A percentile compares a stretch with the other conserved stretches of the same genome.
phyloP scores from a whole-genome alignment of 371 early-diverging fungal species.

The Apophysomyces trapeziformis region DNA sequence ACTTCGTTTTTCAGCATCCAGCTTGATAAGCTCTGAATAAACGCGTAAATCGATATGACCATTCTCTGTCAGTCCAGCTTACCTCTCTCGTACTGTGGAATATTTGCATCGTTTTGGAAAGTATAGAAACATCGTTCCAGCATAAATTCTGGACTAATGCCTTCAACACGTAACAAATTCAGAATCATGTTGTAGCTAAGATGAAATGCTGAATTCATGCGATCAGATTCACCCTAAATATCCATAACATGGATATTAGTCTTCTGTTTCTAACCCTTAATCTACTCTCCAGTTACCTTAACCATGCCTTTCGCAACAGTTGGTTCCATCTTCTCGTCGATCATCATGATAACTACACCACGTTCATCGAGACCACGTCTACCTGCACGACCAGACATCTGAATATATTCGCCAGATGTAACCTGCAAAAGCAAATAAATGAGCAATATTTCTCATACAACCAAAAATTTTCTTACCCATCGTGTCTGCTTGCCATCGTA shows the following conservation, averaged over 20 bases:
- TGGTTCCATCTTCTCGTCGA: slow-evolving; percentile 97
- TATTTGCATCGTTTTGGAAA: slow-evolving; percentile 88
- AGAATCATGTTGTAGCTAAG: slow-evolving; percentile 99
- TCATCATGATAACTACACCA: slow-evolving; percentile 98
- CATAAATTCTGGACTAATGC: slow-evolving; percentile 94
- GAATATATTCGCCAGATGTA: slow-evolving; percentile 98
- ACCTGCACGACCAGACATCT: slow-evolving; percentile 99
- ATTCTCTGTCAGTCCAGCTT: neutral
- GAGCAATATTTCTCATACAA: neutral
- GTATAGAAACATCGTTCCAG: slow-evolving; percentile 96
- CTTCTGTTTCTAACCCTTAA: neutral
- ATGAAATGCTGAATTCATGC: slow-evolving; percentile 97
- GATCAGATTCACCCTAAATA: slow-evolving; percentile 82
- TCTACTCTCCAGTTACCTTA: slow-evolving; percentile 52
- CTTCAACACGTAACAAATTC: slow-evolving; percentile 98
- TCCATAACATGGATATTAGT: neutral
- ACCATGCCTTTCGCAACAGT: slow-evolving; percentile 93
- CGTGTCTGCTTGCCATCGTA: slow-evolving; percentile 94
- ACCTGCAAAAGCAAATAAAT: slow-evolving; percentile 17
- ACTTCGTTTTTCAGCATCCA: slow-evolving; percentile 60
- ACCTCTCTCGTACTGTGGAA: slow-evolving; percentile 79
- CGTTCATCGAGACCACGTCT: slow-evolving; percentile 98
- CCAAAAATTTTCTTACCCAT: slow-evolving; percentile 61
- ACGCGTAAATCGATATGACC: neutral
- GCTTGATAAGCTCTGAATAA: slow-evolving; percentile 45